Base-by-base conservation (phyloP, 805 yeast species). In the Lachancea thermotolerans region DNA sequence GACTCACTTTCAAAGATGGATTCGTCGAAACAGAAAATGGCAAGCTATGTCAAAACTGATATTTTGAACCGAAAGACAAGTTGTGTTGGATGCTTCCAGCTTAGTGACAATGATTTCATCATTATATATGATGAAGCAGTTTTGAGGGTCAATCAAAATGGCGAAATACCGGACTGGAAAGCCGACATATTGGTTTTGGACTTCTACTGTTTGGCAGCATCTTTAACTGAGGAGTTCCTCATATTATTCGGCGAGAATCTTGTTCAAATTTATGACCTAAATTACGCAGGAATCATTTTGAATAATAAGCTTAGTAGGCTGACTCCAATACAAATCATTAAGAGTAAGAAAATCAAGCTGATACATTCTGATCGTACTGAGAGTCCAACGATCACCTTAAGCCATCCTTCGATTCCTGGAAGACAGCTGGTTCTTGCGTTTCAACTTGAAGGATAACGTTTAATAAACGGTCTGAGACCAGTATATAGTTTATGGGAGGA, bases 101-200 rank as follows among this genome's bases (percentile, higher is more conserved):
- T 83, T n/a, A 62, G 70, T 8, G 76, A 77, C 39, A 65, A 69
- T 11, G 77, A 77, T 42, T 75, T 81, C 43, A 62, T 85, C 11
- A 60, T 85, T 38, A 82, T 85, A 32, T 87, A 85, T 66, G 84
- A 76, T 45, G 80, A 79, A 43, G 80, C 82, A 54, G 88, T 86
- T 3, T 67, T 86, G 2, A 80, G 80, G 47, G 73, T 81, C 47
- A 79, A 82, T 57, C 73, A 75, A 39, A 68, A 72, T 35, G 85
- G 85, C 2, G 72, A 72, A 49, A 66, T 80, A 33, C 71, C 77
- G 8, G 56, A 65, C 33, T 61, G 66, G 53, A 66, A 63, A 35
- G 53, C 56, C 9, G 71, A 67, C 49, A 64, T 71, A 5, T 52
- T 72, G 39, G 72, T 71, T 6, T 59, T 72, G 47, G 71, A 70